Conservation (phyloP, 352 stramenopile species). For the Phytophthora rubi region DNA sequence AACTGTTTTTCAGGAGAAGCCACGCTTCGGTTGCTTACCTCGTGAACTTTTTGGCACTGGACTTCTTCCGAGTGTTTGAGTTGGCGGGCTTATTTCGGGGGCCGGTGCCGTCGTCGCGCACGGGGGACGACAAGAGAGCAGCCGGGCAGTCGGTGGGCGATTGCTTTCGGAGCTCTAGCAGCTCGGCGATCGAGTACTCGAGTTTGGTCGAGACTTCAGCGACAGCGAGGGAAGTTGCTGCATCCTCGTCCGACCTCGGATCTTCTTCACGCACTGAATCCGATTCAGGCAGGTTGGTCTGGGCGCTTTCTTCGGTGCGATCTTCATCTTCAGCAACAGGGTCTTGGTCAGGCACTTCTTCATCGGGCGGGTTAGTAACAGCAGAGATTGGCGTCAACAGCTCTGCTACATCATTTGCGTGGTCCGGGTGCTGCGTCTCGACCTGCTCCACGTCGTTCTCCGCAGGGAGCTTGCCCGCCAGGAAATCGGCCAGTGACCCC, state of each 20-base stretch:
- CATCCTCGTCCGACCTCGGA: slow-evolving; percentile 9
- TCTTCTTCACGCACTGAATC: slow-evolving; percentile 12
- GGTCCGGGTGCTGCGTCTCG: slow-evolving; percentile 4
- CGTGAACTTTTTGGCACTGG: slow-evolving; percentile 16
- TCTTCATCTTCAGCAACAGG: not conserved
- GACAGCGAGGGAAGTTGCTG: not conserved
- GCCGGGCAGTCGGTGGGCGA: slow-evolving; percentile 31
- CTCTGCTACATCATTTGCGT: not conserved
- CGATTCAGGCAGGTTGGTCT: not conserved
- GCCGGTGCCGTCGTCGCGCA: slow-evolving; percentile 29
- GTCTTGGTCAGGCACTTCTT: slow-evolving; percentile 4
- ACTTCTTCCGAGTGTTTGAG: slow-evolving; percentile 17
- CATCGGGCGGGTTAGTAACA: not conserved
- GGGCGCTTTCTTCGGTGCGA: not conserved
- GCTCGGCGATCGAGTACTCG: slow-evolving; percentile 30
- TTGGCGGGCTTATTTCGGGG: slow-evolving; percentile 15
- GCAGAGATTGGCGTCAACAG: not conserved
- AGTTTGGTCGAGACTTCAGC: slow-evolving; percentile 8
- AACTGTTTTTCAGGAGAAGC: not conserved
- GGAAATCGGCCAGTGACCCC: slow-evolving; percentile 38
- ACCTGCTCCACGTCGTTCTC: slow-evolving; percentile 5
- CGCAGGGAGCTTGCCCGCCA: slow-evolving; percentile 19
- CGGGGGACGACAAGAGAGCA: slow-evolving; percentile 26
- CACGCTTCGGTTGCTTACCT: slow-evolving; percentile 24
- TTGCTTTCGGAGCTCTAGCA: slow-evolving; percentile 31